Evolutionary conservation across 2,329 filamentous ascomycete species (phyloP), one percentile per base, ranked within the genome.

Genomic region (Aspergillus neoniger): DNA sequence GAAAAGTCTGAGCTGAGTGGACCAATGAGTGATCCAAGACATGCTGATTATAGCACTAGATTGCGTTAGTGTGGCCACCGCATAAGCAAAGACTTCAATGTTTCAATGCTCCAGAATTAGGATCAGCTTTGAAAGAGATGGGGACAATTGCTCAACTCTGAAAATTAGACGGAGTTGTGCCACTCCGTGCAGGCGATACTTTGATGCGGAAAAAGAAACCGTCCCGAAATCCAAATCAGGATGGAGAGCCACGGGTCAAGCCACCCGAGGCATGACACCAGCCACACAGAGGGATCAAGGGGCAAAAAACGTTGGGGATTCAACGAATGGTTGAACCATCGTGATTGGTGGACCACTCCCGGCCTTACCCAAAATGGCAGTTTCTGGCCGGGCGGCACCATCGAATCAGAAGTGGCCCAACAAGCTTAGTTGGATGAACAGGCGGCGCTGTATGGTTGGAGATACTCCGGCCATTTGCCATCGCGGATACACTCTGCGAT

Each of bases 281-380:
- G 17, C 43, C 49, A 60, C 54, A 63, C 62, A 59, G 23, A 52
- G 57, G 59, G 57, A 54, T 55, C 58, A 57, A 52, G 59, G 54
- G 23, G 55, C 49, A 55, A 60, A 72, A 74, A 74, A 66, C 60
- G 71, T 74, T 74, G 71, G 71, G 69, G 68, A 74, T 69, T 70
- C 71, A 73, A 73, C 69, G 66, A 62, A 60, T 64, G 58, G 23
- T 10, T 7, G 17, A 3, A 21, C 1, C 3, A 0, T 12, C 4
- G 23, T 61, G 55, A 67, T 67, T 67, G 63, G 65, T 15, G 38
- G 53, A 7, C 17, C 14, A 2, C 3, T 8, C 10, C 5, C 39
- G 28, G 21, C n/a, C 43, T 62, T 59, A 52, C 65, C 63, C 5
- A 48, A 63, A 60, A 3, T 2, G 38, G 63, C 28, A 55, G 54